Percentiles rank a stretch among this genome's conserved stretches.
phyloP scores from a whole-genome alignment of 2,329 filamentous ascomycete species.

The Aspergillus spinulosporus region DNA sequence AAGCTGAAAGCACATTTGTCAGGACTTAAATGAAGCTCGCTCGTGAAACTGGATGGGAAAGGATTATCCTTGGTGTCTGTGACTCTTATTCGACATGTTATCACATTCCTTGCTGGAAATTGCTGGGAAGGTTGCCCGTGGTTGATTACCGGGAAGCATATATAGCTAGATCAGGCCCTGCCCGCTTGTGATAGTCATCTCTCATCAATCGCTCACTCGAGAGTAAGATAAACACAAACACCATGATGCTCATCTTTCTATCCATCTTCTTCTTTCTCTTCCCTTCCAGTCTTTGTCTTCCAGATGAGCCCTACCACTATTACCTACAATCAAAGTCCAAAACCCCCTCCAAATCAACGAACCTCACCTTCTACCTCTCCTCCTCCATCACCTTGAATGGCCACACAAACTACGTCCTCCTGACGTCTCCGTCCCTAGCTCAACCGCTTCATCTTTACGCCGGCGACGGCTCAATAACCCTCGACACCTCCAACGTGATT shows the following conservation, averaged over 20 bases:
- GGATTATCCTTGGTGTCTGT: not conserved
- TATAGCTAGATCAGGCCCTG: not conserved
- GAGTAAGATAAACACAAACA: no score
- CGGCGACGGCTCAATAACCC: constrained; percentile 10
- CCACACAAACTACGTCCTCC: constrained; percentile 14
- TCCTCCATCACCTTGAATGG: constrained; percentile 13
- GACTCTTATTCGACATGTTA: not conserved
- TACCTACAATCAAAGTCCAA: constrained; percentile 1
- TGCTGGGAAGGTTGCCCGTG: not conserved
- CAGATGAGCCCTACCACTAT: not conserved
- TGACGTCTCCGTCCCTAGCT: constrained; percentile 1
- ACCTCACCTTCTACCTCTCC: constrained; percentile 5
- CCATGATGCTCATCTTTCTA: not conserved
- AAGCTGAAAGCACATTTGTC: not conserved
- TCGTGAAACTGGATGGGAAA: not conserved
- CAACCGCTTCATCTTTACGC: constrained; percentile 6
- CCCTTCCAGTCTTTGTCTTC: not conserved
- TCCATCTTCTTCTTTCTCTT: not conserved
- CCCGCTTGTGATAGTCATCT: no score
- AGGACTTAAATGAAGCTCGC: not conserved
- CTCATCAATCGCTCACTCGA: no score
- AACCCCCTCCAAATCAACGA: not conserved
- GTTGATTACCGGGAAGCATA: not conserved
- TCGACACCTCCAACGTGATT: constrained; percentile 9
- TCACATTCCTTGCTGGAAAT: no score